A percentile compares a stretch with the other conserved stretches of the same genome.
Conservation (phyloP, 2,329 filamentous ascomycete genomes). For the Aspergillus fijiensis region DNA sequence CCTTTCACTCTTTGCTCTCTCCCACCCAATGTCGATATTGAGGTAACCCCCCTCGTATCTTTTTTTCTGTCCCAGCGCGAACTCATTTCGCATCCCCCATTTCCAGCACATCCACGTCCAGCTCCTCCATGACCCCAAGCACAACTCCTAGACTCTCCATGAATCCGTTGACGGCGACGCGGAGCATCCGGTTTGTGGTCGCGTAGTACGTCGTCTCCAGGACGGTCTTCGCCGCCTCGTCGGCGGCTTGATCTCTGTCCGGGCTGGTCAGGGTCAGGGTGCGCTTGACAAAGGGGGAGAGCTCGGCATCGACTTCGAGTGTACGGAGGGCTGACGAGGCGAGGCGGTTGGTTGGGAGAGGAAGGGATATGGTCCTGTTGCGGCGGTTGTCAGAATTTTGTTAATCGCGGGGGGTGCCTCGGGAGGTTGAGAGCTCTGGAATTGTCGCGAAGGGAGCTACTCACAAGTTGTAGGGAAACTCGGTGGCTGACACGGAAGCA, state of each 20-base stretch:
- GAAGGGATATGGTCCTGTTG: conserved; percentile 68
- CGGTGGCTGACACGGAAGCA: conserved; percentile 20
- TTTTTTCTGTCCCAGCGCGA: too few species aligned
- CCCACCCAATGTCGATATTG: neutral
- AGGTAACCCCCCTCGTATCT: neutral
- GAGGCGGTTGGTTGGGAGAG: conserved; percentile 77
- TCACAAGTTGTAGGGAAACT: conserved; percentile 44
- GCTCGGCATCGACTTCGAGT: conserved; percentile 81
- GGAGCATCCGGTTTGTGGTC: conserved; percentile 92
- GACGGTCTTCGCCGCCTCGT: conserved; percentile 48
- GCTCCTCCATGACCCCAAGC: conserved; percentile 82
- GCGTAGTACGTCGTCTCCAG: conserved; percentile 77
- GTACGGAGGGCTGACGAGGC: conserved; percentile 73
- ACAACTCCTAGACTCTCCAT: conserved; percentile 87
- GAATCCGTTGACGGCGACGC: conserved; percentile 93
- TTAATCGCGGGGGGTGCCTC: neutral
- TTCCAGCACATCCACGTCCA: conserved; percentile 79
- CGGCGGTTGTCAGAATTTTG: conserved; percentile 3
- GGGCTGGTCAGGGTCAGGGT: conserved; percentile 59
- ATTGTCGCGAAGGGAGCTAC: conserved; percentile 11
- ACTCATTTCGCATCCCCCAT: conserved; percentile 28
- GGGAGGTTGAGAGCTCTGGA: conserved; percentile 4
- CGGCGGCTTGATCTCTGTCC: conserved; percentile 22
- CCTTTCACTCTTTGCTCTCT: neutral
- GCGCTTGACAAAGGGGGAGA: conserved; percentile 79